These are phyloP conservation scores for Saturnispora saitoi DNA, from an alignment of 805 yeast genomes.

Conservation along the genomic window DNA sequence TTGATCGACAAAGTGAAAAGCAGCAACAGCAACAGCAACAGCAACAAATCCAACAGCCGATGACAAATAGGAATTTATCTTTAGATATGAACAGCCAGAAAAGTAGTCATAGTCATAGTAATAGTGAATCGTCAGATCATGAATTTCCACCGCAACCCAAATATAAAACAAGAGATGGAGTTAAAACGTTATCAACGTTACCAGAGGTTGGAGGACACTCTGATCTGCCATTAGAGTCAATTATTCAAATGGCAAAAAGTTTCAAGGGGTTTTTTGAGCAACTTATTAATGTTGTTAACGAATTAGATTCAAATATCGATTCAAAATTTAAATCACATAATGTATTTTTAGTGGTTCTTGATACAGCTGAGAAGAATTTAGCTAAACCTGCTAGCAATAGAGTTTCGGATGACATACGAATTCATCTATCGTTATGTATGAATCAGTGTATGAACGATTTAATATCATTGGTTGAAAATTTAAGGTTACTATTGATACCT, in stretches of 20 bases:
- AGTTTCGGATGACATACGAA: conserved; percentile 10
- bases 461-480: conserved; percentile 14
- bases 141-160: conserved; percentile 5
- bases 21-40: conserved; percentile 9
- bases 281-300: conserved; percentile 12
- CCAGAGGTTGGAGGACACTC: conserved; percentile 1
- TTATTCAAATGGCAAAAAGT: conserved; percentile 18
- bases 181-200: conserved; percentile 10
- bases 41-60: neutral
- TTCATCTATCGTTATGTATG: conserved; percentile 16
- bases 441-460: conserved; percentile 19
- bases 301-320: conserved; percentile 13
- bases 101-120: conserved; percentile 19
- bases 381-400: conserved; percentile 12
- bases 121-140: conserved; percentile 13
- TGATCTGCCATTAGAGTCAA: conserved; percentile 8
- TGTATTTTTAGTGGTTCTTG: conserved; percentile 15
- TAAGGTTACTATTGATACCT: conserved; percentile 12
- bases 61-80: conserved; percentile 3
- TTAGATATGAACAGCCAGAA: conserved; percentile 14
- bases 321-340: conserved; percentile 13
- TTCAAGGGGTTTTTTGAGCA: conserved; percentile 19
- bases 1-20: neutral
- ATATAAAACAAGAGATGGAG: conserved; percentile 5
- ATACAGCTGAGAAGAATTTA: conserved; percentile 15